These are phyloP conservation scores for Gossypium rotundifolium DNA, from an alignment of 345 rosid genomes.

Conservation along the genomic window DNA sequence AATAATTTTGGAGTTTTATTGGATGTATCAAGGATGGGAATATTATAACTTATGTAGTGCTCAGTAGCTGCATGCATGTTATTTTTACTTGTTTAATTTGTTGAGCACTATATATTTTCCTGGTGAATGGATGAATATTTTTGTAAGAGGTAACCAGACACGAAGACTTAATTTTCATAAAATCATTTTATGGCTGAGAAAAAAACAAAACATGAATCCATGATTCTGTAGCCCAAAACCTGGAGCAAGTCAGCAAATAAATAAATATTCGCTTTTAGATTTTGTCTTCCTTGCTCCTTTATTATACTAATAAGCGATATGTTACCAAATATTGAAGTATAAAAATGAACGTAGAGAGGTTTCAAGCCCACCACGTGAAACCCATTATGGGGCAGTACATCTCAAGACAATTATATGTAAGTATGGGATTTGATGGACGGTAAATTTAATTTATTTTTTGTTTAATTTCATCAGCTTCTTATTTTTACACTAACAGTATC, in stretches of 20 bases:
- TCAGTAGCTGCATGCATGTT: not conserved
- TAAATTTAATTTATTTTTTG: too few relatives aligned
- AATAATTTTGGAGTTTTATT: not conserved
- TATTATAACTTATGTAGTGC: not conserved
- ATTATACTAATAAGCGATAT: too few relatives aligned
- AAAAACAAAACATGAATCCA: not conserved
- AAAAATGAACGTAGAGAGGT: too few relatives aligned
- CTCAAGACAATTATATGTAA: too few relatives aligned
- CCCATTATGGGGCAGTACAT: too few relatives aligned
- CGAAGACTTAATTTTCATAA: not conserved
- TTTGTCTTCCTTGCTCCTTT: not conserved
- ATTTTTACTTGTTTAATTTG: not conserved
- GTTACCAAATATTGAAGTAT: too few relatives aligned
- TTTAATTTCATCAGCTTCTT: accelerated
- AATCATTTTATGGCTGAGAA: not conserved
- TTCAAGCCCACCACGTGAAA: too few relatives aligned
- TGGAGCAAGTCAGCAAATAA: not conserved
- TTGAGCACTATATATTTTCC: not conserved
- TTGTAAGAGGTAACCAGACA: not conserved
- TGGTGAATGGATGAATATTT: not conserved
- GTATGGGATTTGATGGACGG: too few relatives aligned
- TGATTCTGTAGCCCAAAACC: not conserved
- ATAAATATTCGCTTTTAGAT: not conserved
- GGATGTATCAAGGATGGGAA: not conserved
- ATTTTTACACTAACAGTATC: too few relatives aligned